Base-by-base conservation (phyloP, 768 basidiomycete species). In the Leccinellum rugosiceps region DNA sequence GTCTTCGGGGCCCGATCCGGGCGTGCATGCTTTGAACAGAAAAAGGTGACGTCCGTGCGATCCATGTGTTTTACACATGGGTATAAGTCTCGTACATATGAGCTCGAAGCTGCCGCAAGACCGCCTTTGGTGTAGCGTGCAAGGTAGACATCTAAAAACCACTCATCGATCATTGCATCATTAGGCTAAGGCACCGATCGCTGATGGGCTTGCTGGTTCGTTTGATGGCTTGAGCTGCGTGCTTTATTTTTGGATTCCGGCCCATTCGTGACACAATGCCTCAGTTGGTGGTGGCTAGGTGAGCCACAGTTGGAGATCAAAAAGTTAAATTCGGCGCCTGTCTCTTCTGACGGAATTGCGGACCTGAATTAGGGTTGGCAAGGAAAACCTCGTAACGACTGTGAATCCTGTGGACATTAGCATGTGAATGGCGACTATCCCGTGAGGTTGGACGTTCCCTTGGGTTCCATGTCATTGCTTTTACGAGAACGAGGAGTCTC, bases 281-380 rank as follows among this genome's bases (percentile, higher is more conserved):
- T 41, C 30, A 19, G 17, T 51, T 11, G 14, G 31, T 19, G 23
- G 15, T 14, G 31, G 14, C n/a, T 51, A 10, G 1, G 15, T 3
- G 50, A 53, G 26, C 14, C 50, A 38, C 50, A 41, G 26, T 54
- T 5, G 9, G 28, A 21, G 31, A 41, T 17, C 2, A 3, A 41
- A 13, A 31, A 6, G 30, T 38, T 5, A 34, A 8, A 32, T 76
- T 74, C 55, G 57, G 64, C 19, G 70, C 82, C 32, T 75, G 77
- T 46, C 81, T 70, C 67, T 74, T 78, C 58, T 63, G 71, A 19
- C 48, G 75, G 4, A 64, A 64, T 8, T 25, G 44, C 2, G 77
- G 77, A 57, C 46, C 72, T 2, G 65, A 71, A 17, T 25, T 46
- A 49, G 21, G 8, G 25, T 23, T 15, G 15, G 31, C 8, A 55